These are phyloP conservation scores for Sparassis latifolia DNA, from an alignment of 1,284 basidiomycete species.

Conservation along the genomic window DNA sequence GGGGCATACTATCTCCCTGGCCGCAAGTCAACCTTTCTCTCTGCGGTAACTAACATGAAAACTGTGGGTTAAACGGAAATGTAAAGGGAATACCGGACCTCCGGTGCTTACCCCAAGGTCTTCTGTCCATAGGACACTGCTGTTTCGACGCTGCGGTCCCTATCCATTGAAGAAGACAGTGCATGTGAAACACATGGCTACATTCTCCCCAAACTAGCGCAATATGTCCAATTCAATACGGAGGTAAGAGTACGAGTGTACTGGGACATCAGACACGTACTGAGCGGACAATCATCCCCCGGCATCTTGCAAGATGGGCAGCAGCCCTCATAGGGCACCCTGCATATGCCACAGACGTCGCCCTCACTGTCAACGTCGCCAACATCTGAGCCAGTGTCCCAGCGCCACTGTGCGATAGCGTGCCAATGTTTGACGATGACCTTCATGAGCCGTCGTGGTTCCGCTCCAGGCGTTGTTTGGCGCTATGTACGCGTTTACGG, in stretches of 20 bases:
- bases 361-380: slow-evolving; percentile 37
- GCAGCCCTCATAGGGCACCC: slow-evolving; percentile 85
- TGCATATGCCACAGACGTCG: slow-evolving; percentile 92
- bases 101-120: slow-evolving; percentile 75
- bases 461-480: slow-evolving; percentile 6
- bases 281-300: slow-evolving; percentile 94
- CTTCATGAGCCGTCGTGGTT: slow-evolving; percentile 46
- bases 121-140: slow-evolving; percentile 91
- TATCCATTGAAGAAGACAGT: slow-evolving; percentile 93
- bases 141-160: slow-evolving; percentile 80
- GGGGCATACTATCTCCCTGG: too few species aligned
- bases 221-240: neutral
- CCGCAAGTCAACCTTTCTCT: slow-evolving; percentile 24
- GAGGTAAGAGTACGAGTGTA: neutral
- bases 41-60: slow-evolving; percentile 27
- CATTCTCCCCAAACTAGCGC: slow-evolving; percentile 89
- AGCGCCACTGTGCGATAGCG: slow-evolving; percentile 82
- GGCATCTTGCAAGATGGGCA: slow-evolving; percentile 93
- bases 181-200: slow-evolving; percentile 92
- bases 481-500: slow-evolving; percentile 16
- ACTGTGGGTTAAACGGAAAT: neutral
- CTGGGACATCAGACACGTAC: slow-evolving; percentile 41
- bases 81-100: neutral
- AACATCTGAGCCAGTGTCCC: slow-evolving; percentile 57
- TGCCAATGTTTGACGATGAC: slow-evolving; percentile 78